A percentile compares a stretch with the other conserved stretches of the same genome.
Evolutionary conservation across 345 rosid species (phyloP).

Genomic region (Camelina hispida): DNA sequence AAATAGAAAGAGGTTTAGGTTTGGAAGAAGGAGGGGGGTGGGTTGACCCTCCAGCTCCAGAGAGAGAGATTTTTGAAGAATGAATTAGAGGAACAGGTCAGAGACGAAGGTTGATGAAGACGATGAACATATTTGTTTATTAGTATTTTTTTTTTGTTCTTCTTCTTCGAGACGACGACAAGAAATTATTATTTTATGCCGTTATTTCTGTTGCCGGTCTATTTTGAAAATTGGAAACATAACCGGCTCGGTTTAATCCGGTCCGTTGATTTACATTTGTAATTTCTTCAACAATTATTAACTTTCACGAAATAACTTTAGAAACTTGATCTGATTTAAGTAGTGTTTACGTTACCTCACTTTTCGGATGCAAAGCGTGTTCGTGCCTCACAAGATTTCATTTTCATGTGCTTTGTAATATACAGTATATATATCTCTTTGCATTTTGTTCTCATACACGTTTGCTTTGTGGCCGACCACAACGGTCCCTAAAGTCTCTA

Average conservation of each 20-base stretch:
- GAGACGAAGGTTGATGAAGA: constrained; percentile 6
- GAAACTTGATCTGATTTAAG: neutral
- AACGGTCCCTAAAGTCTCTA: constrained; percentile 24
- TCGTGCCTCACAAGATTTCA: constrained; percentile 32
- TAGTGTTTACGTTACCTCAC: constrained; percentile 6
- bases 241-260: constrained; percentile 20
- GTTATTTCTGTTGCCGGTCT: constrained; percentile 42
- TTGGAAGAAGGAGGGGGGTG: constrained; percentile 53
- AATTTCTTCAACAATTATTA: neutral
- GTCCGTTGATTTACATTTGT: neutral
- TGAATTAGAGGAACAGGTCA: constrained; percentile 45
- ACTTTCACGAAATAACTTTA: no score
- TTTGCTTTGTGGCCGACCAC: constrained; percentile 44
- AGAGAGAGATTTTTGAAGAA: constrained; percentile 29
- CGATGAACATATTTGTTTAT: neutral
- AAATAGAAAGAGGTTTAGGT: constrained; percentile 23
- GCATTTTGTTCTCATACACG: constrained; percentile 35
- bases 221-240: neutral
- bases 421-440: constrained; percentile 6
- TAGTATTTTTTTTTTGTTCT: neutral
- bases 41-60: constrained; percentile 53
- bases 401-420: constrained; percentile 19
- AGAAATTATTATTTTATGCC: constrained; percentile 25
- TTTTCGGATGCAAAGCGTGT: constrained; percentile 43
- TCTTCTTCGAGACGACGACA: neutral